Base-by-base conservation (phyloP, 768 basidiomycete species). In the Naematelia aurantialba region DNA sequence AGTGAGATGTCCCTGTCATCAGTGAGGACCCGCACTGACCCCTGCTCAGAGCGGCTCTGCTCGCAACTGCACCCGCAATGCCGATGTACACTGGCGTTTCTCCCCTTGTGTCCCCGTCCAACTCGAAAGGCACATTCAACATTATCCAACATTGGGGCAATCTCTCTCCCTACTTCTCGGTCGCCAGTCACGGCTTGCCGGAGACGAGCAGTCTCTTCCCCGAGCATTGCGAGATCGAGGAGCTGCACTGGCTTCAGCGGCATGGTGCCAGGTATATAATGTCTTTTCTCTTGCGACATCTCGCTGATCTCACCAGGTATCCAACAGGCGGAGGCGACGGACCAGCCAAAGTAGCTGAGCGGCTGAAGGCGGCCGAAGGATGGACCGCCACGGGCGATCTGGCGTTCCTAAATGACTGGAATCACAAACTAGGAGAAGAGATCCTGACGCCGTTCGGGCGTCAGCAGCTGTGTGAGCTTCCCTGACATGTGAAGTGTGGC, bases 401-500 rank as follows among this genome's bases (percentile, higher is more conserved):
- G 14, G 72, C 80, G 0, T 96, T 94, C 72, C 78, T 96, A 79
- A 90, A 91, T 70, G 81, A 82, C 26, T 96, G 91, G 91, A 31
- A 83, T 72, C 93, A 91, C 77, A 88, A 89, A 67, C 83, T 97
- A 1, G 93, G 92, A 13, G 86, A 87, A 79, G 92, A 96, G 71
- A 66, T 82, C 29, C 79, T 93, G 59, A 91, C 91, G n/a, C 89
- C 91, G 0, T 93, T 93, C 61, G 91, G 91, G 48, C 80, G 91
- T 49, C 85, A 89, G 67, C 91, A 96, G 65, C 78, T 92, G 25
- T 93, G 74, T 75, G 27, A 69, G 76, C 52, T 31, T 5, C 17
- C 50, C 25, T n/a, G 17, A 45, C 24, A 29, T 58, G 11, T 55
- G 24, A 48, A 44, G 3, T n/a, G 5, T 5, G 30, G 13, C 1